Evolutionary conservation across 495 filamentous ascomycete species (phyloP).

Genomic region (Lophiostoma macrostomum): DNA sequence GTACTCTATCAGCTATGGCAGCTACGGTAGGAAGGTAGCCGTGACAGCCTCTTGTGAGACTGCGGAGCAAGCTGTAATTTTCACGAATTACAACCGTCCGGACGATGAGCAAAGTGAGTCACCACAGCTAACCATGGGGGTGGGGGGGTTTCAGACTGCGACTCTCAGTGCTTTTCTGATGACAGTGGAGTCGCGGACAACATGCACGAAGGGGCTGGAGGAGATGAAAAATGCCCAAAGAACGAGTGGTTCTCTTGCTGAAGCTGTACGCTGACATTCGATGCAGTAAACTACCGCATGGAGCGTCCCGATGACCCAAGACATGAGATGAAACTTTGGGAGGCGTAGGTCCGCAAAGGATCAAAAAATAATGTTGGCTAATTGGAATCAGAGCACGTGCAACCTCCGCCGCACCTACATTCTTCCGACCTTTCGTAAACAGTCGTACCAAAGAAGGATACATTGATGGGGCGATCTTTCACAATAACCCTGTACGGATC

Average conservation of each 20-base stretch:
- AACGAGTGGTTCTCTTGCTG: too few species aligned
- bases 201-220: too few species aligned
- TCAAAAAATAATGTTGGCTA: neutral
- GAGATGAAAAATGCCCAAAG: too few species aligned
- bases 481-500: conserved; percentile 49
- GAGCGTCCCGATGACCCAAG: conserved; percentile 44
- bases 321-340: conserved; percentile 49
- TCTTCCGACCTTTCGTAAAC: conserved; percentile 49
- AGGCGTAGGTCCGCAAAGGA: conserved; percentile 36
- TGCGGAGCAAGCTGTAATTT: conserved; percentile 41
- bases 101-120: conserved; percentile 8
- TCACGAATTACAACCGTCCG: conserved; percentile 53
- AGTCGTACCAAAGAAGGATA: conserved; percentile 41
- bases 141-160: too few species aligned
- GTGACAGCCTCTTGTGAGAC: conserved; percentile 46
- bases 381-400: conserved; percentile 41
- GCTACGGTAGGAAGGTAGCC: conserved; percentile 44
- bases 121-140: too few species aligned
- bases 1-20: conserved; percentile 30
- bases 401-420: conserved; percentile 45
- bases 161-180: too few species aligned
- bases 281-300: conserved; percentile 41
- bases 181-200: too few species aligned
- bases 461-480: conserved; percentile 46
- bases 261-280: too few species aligned